Conservation (phyloP, 768 basidiomycete genomes). For the Macrocybe gigantea region DNA sequence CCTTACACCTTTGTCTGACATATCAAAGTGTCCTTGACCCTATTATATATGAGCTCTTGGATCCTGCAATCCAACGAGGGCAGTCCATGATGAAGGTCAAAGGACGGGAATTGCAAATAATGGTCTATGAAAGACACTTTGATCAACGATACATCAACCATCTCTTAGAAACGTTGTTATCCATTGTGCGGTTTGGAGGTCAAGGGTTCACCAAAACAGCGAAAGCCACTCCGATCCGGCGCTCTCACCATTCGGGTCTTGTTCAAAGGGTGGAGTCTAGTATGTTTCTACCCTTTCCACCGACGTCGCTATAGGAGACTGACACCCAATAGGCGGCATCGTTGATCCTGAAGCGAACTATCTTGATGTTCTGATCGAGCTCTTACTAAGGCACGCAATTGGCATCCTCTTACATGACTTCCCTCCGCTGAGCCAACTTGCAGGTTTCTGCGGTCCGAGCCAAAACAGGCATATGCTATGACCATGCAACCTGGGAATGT, state of each 20-base stretch:
- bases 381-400: constrained; percentile 60
- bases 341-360: constrained; percentile 57
- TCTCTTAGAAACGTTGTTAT: constrained; percentile 70
- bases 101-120: constrained; percentile 63
- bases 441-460: constrained; percentile 79
- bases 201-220: constrained; percentile 81
- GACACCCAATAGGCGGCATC: constrained; percentile 23
- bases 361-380: constrained; percentile 68
- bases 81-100: constrained; percentile 45
- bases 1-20: neutral
- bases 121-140: constrained; percentile 65
- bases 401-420: neutral
- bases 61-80: constrained; percentile 56
- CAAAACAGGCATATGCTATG: constrained; percentile 36
- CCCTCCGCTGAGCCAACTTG: neutral
- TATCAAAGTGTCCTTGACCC: constrained; percentile 79
- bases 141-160: constrained; percentile 73
- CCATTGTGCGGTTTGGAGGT: constrained; percentile 81
- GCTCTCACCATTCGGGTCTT: constrained; percentile 60
- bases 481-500: constrained; percentile 60
- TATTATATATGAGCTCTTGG: constrained; percentile 69
- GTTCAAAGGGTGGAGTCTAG: constrained; percentile 55
- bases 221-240: constrained; percentile 53
- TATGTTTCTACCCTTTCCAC: constrained; percentile 24
- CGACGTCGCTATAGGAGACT: neutral